Conservation (phyloP, 1,284 basidiomycete species). For the Cutaneotrichosporon sp. region DNA sequence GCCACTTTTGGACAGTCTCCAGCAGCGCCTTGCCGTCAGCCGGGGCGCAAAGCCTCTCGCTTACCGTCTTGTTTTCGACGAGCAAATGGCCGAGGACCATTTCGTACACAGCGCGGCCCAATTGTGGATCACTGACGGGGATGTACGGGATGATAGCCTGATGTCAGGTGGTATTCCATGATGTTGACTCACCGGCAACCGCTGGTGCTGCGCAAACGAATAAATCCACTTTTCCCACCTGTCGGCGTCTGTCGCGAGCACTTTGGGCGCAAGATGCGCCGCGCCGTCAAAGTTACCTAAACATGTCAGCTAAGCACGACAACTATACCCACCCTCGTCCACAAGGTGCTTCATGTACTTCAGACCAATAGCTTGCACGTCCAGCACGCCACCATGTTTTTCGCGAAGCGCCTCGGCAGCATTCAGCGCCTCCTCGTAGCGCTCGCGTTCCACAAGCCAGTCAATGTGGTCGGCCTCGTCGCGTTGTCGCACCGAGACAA, state of each 20-base stretch:
- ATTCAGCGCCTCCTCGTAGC: slow-evolving; percentile 83
- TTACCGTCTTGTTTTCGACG: slow-evolving; percentile 65
- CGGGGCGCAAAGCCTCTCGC: slow-evolving; percentile 20
- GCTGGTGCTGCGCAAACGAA: slow-evolving; percentile 74
- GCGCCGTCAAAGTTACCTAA: slow-evolving; percentile 75
- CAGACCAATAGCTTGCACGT: slow-evolving; percentile 71
- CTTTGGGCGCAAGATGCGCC: slow-evolving; percentile 77
- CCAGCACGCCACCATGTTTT: slow-evolving; percentile 50
- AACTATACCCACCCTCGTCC: slow-evolving; percentile 56
- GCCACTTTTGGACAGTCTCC: slow-evolving; percentile 80
- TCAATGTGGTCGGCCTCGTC: slow-evolving; percentile 85
- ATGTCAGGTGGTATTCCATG: neutral
- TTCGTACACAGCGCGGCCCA: slow-evolving; percentile 84
- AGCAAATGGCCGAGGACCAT: slow-evolving; percentile 89
- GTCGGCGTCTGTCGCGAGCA: slow-evolving; percentile 70
- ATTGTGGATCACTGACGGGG: slow-evolving; percentile 72
- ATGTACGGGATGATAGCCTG: slow-evolving; percentile 84
- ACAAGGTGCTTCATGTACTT: slow-evolving; percentile 77
- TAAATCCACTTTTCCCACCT: slow-evolving; percentile 97
- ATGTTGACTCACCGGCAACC: slow-evolving; percentile 60
- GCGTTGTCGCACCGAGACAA: slow-evolving; percentile 77
- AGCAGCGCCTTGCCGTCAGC: slow-evolving; percentile 58
- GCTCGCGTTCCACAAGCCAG: slow-evolving; percentile 82
- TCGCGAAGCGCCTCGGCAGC: slow-evolving; percentile 64
- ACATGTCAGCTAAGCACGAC: slow-evolving; percentile 2